Base-by-base conservation (phyloP, 371 early-diverging fungal genomes). In the Syncephalastrum sp. region DNA sequence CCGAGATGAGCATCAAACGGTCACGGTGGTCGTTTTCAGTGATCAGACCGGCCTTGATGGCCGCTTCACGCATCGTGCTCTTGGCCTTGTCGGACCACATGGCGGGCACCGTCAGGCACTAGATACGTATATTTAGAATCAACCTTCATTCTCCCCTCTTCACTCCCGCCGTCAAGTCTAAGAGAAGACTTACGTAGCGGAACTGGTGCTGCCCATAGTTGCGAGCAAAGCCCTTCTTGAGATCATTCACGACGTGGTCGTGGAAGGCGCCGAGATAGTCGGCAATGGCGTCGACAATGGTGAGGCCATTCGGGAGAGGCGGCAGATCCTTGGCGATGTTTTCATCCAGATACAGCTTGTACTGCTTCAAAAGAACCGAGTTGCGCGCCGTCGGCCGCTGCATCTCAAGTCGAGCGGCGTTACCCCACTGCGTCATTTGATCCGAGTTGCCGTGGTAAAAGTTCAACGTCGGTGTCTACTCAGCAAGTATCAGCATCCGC, bases 371-470 rank as follows among this genome's bases (percentile, higher is more conserved):
- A 2, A 82, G 66, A 6, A 77, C 79, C 7, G 75, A 64, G 51
- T 72, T 74, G 47, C 75, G 72, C n/a, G 67, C 62, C 13, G 75
- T 65, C 12, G 82, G 82, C 15, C 75, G 77, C 43, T 73, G 64
- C 75, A 79, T 77, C 42, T 74, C 79, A 1, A 77, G 62, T 56
- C 79, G 75, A 54, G 82, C 82, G 33, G 79, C 82, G 53, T 78
- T 79, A 23, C 82, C 82, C 82, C 82, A 82, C n/a, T 82, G 80
- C 42, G 75, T 73, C 79, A 84, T 63, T 58, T 67, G 61, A 23
- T 64, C 61, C 10, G 74, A 60, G 50, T 61, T 76, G 59, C 68
- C 72, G 61, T 74, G 70, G 54, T 79, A 79, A 53, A 76, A 76
- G 48, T 76, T 76, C 17, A 79, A 54, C 17, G 79, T 79, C 42